Base-by-base conservation (phyloP, 2,329 filamentous ascomycete species). In the Chaetomiaceae sp. region DNA sequence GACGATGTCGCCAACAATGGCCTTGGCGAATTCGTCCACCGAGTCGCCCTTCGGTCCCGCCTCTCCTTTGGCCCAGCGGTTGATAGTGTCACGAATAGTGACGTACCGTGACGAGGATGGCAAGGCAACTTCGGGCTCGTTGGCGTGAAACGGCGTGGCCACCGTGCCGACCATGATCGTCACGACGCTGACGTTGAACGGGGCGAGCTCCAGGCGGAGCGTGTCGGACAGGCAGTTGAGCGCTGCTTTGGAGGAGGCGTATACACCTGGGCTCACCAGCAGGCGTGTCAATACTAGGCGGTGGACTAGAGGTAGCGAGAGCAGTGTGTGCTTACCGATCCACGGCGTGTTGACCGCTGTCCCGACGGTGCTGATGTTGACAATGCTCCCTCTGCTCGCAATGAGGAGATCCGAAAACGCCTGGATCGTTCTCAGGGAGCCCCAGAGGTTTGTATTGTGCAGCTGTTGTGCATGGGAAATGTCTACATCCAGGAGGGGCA, bases 391-490 rank as follows among this genome's bases (percentile, higher is more conserved):
- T 46, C 60, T 57, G 9, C 63, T 59, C n/a, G 61, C 56, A 23
- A 71, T 63, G 8, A 65, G 43, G 38, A 67, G 63, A 61, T 8
- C 57, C 37, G 46, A 31, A 54, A 76, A 76, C 0, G 66, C 66
- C 34, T 76, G 69, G 2, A 67, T 67, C 8, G 72, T 63, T 7
- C 60, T 55, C 5, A 76, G 40, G 1, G 64, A 36, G 1, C 68
- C 68, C 65, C 68, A 75, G 20, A 73, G 61, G 56, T 78, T 77
- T 15, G 71, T 61, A 12, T 76, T 71, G 53, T 69, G 75, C 3
- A 74, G 29, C 15, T 49, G 55, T 45, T 66, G 70, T n/a, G 66
- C 68, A 15, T 68, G 56, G 1, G 63, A 59, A 2, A 74, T 53
- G 25, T 68, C 59, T 0, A 64, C 57, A 40, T 76, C 72, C 8